These are phyloP conservation scores for Quillaja saponaria DNA, from an alignment of 306 rosid genomes.

Conservation along the genomic window DNA sequence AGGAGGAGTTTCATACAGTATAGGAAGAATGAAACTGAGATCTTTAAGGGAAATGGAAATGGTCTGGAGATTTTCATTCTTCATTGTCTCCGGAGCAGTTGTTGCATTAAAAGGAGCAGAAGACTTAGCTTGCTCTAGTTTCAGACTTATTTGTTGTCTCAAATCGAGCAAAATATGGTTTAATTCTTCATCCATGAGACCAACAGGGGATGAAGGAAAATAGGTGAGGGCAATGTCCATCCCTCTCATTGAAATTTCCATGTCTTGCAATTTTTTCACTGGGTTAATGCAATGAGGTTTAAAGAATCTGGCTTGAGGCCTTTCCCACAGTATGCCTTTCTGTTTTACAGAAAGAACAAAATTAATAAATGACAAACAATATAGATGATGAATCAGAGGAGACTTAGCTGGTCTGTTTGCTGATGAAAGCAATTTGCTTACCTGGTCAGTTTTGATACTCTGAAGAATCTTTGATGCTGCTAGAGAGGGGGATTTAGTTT, in stretches of 20 bases:
- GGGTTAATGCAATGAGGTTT: conserved; percentile 28
- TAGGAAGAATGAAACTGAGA: conserved; percentile 60
- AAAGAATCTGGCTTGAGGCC: conserved; percentile 36
- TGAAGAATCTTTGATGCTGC: conserved; percentile 54
- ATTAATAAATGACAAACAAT: background rate
- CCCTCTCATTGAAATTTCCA: conserved; percentile 57
- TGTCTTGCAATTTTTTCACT: conserved; percentile 44
- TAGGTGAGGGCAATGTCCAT: conserved; percentile 67
- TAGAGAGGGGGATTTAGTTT: conserved; percentile 50
- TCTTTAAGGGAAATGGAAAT: conserved; percentile 34
- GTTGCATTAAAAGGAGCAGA: conserved; percentile 41
- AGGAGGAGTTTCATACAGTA: conserved; percentile 59
- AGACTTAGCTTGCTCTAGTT: conserved; percentile 45
- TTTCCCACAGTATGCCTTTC: conserved; percentile 75
- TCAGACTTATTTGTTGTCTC: conserved; percentile 37
- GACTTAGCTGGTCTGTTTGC: background rate
- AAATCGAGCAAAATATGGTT: conserved; percentile 36
- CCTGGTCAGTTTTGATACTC: conserved; percentile 42
- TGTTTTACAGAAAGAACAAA: conserved; percentile 33
- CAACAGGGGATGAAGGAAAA: conserved; percentile 39
- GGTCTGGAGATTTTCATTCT: conserved; percentile 29
- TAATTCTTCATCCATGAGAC: conserved; percentile 49
- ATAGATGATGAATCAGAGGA: conserved; percentile 9
- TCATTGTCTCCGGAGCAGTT: conserved; percentile 38
- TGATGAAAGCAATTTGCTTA: conserved; percentile 28